Evolutionary conservation across 176 grass and related monocot genomes (phyloP).

Genomic region (Alopecurus myosuroides): DNA sequence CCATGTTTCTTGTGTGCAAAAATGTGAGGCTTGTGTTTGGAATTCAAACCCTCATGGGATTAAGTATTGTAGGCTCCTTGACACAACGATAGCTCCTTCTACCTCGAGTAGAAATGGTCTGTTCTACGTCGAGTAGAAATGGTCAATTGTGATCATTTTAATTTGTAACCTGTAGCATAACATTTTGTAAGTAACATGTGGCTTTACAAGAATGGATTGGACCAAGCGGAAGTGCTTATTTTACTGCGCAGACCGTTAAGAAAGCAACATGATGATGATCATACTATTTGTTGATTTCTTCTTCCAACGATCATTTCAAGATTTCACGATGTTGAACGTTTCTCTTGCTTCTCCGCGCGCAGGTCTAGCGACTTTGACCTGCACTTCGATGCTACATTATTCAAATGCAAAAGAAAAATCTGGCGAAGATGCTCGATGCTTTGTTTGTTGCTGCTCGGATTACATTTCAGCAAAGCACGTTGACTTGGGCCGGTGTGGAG

Average conservation of each 20-base stretch:
- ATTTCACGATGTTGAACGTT: conserved; percentile 16
- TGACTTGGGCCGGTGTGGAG: conserved; percentile 29
- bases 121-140: neutral
- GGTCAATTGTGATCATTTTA: neutral
- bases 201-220: neutral
- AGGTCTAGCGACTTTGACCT: conserved; percentile 33
- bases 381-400: neutral
- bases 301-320: neutral
- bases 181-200: neutral
- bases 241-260: neutral
- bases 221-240: neutral
- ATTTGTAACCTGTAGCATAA: neutral
- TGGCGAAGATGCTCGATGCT: conserved; percentile 8
- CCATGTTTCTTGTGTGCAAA: neutral
- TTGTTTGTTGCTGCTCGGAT: neutral
- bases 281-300: neutral
- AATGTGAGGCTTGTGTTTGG: neutral
- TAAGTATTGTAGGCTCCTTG: conserved; percentile 27
- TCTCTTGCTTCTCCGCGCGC: conserved; percentile 11
- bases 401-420: neutral
- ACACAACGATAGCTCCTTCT: neutral
- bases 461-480: conserved; percentile 22
- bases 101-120: neutral
- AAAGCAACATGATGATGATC: neutral
- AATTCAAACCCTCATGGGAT: neutral